These are phyloP conservation scores for Erodium chrysanthum DNA, from an alignment of 441 rosid genomes.

Conservation along the genomic window DNA sequence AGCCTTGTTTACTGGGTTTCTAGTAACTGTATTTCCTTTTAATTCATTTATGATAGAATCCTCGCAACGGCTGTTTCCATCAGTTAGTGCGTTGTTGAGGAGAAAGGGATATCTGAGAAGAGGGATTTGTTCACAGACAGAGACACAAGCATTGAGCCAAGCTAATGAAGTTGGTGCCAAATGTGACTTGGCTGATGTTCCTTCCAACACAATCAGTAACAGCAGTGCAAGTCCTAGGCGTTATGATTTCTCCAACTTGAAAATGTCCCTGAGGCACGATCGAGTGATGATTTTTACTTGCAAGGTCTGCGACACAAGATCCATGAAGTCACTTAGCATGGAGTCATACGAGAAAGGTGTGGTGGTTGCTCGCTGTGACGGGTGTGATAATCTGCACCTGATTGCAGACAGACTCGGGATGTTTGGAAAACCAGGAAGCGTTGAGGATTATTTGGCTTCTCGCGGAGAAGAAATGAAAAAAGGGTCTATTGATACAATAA, in stretches of 20 bases:
- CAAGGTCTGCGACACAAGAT: slow-evolving; percentile 77
- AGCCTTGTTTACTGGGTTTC: background rate
- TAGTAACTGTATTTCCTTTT: background rate
- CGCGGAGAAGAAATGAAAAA: slow-evolving; percentile 70
- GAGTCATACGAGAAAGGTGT: slow-evolving; percentile 78
- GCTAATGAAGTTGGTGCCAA: slow-evolving; percentile 19
- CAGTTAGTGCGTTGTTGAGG: slow-evolving; percentile 30
- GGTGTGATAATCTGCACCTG: slow-evolving; percentile 75
- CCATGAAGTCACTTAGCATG: slow-evolving; percentile 51
- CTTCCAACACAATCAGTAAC: slow-evolving; percentile 13
- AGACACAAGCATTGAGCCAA: slow-evolving; percentile 18
- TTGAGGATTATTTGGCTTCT: slow-evolving; percentile 68
- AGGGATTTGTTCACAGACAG: slow-evolving; percentile 29
- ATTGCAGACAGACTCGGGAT: slow-evolving; percentile 74
- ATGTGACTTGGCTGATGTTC: slow-evolving; percentile 18
- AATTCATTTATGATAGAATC: slow-evolving; percentile 21
- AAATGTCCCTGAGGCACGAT: slow-evolving; percentile 64
- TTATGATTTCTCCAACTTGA: slow-evolving; percentile 38
- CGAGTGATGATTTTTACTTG: slow-evolving; percentile 75
- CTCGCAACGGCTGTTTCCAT: slow-evolving; percentile 23
- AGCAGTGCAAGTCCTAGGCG: slow-evolving; percentile 26
- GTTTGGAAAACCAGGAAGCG: slow-evolving; percentile 77
- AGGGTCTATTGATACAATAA: slow-evolving; percentile 60
- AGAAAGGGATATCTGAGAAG: slow-evolving; percentile 25
- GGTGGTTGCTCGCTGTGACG: slow-evolving; percentile 67